Percentiles rank a stretch among this genome's conserved stretches.
These are phyloP conservation scores for Phytopythium mirpurense DNA, from an alignment of 352 stramenopile species.

Conservation along the genomic window DNA sequence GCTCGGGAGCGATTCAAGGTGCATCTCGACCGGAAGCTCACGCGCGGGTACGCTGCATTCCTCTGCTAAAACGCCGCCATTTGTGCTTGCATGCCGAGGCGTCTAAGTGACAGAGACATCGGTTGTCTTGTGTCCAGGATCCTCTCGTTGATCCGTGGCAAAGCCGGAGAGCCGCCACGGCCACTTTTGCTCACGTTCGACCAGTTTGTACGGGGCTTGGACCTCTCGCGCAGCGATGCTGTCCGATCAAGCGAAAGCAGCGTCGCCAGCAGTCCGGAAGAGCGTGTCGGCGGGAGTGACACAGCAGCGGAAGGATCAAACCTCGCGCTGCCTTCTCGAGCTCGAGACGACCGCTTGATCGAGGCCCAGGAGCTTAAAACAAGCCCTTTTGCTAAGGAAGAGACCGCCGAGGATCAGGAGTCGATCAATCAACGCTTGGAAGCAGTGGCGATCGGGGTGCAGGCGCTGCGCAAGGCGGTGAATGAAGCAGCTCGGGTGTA, in stretches of 20 bases:
- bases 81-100: no score
- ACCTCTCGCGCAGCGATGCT: conserved; percentile 14
- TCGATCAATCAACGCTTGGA: not conserved
- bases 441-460: not conserved
- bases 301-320: no score
- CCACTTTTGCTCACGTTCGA: conserved; percentile 38
- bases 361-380: not conserved
- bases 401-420: not conserved
- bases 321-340: not conserved
- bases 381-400: not conserved
- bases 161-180: conserved; percentile 24
- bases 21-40: conserved; percentile 54
- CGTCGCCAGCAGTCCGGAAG: not conserved
- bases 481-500: conserved; percentile 31
- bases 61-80: not conserved
- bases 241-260: not conserved
- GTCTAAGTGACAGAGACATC: no score
- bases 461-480: conserved; percentile 30
- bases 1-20: conserved; percentile 35
- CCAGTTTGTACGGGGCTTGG: conserved; percentile 57
- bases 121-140: no score
- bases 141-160: conserved; percentile 47
- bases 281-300: not conserved
- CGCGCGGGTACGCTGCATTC: conserved; percentile 36
- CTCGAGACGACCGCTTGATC: not conserved